A percentile compares a stretch with the other conserved stretches of the same genome.
Evolutionary conservation across 1,139 yeast genomes (phyloP).

Genomic region (Lodderomyces elongisporus): DNA sequence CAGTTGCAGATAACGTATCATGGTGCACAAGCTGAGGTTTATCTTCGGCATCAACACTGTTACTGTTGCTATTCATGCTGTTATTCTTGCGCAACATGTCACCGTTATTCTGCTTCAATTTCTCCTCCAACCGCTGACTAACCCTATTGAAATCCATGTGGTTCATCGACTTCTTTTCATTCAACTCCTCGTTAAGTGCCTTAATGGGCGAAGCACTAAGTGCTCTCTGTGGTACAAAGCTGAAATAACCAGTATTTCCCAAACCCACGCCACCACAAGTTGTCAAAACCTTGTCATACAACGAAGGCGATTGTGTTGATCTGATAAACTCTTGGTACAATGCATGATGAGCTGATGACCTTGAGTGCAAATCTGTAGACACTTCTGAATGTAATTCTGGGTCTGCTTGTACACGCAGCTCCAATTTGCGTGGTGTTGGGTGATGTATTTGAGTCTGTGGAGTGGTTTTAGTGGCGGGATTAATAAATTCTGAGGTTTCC

Average conservation of each 20-base stretch:
- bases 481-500: background rate
- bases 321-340: constrained; percentile 9
- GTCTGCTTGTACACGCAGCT: background rate
- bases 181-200: constrained; percentile 1
- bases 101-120: constrained; percentile 9
- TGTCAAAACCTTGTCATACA: constrained; percentile 9
- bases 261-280: constrained; percentile 11
- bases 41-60: background rate
- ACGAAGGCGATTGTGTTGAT: constrained; percentile 6
- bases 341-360: constrained; percentile 1
- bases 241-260: constrained; percentile 12
- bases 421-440: constrained; percentile 4
- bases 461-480: background rate
- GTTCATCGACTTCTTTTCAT: constrained; percentile 18
- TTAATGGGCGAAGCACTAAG: constrained; percentile 14
- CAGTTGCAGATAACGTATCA: constrained; percentile 4
- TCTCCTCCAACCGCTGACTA: constrained; percentile 12
- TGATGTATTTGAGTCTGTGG: background rate
- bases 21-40: constrained; percentile 1
- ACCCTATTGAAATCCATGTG: constrained; percentile 31
- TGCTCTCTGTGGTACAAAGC: constrained; percentile 9
- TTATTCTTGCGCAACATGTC: background rate
- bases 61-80: background rate
- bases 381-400: no score
- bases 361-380: no score